A percentile compares a stretch with the other conserved stretches of the same genome.
These are phyloP conservation scores for Thalassiosira hispida DNA, from an alignment of 352 stramenopile species.

Conservation along the genomic window DNA sequence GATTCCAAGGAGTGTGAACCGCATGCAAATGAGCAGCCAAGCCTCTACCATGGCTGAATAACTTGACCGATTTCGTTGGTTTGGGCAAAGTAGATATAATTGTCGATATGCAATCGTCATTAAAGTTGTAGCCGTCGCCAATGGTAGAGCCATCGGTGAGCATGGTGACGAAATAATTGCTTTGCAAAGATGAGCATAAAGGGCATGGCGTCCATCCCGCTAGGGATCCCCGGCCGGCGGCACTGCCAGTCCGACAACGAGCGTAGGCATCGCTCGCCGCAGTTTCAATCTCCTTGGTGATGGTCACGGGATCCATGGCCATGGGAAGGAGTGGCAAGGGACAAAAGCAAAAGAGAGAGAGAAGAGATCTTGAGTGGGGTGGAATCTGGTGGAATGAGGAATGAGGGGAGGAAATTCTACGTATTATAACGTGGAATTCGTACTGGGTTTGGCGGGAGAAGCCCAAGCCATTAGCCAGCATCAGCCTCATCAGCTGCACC, in stretches of 20 bases:
- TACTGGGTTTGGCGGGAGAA: not conserved
- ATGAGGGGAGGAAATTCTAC: too few species aligned
- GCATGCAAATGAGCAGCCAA: slow-evolving; percentile 76
- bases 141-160: not conserved
- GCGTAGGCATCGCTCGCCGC: slow-evolving; percentile 37
- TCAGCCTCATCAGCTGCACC: too few species aligned
- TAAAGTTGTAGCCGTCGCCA: not conserved
- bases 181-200: slow-evolving; percentile 48
- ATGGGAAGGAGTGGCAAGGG: too few species aligned
- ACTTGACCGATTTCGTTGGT: slow-evolving; percentile 53
- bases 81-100: slow-evolving; percentile 14
- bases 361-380: too few species aligned
- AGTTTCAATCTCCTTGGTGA: not conserved
- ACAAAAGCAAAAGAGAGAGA: too few species aligned
- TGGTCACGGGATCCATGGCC: not conserved
- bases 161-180: not conserved
- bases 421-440: not conserved
- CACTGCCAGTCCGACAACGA: slow-evolving; percentile 33
- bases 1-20: slow-evolving; percentile 83
- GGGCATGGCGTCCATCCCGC: slow-evolving; percentile 70
- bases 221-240: slow-evolving; percentile 59
- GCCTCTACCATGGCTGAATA: slow-evolving; percentile 70
- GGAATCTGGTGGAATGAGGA: too few species aligned
- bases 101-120: slow-evolving; percentile 3
- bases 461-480: too few species aligned